Evolutionary conservation across 2,329 filamentous ascomycete species (phyloP), one percentile per base, ranked within the genome.

Genomic region (Aquanectria penicillioides): DNA sequence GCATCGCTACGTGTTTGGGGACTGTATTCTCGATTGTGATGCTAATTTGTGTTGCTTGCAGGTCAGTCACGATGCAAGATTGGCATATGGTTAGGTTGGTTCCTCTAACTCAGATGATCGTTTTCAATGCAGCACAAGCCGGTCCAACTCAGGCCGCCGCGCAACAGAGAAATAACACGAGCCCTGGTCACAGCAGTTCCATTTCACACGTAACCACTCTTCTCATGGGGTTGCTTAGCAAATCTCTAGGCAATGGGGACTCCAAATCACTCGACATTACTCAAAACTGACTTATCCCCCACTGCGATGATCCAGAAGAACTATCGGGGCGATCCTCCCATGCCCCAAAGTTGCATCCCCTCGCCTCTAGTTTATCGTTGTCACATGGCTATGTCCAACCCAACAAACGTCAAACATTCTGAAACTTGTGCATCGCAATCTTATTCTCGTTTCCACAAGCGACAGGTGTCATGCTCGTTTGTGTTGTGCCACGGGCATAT

Each of bases 391-490:
- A n/a, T n/a, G n/a, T n/a, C n/a, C n/a, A n/a, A n/a, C n/a, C n/a
- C n/a, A n/a, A n/a, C n/a, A 47, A 41, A 18, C 20, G 48, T 40
- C 55, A 48, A 47, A 52, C 48, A 43, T 17, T 26, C 28, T 41
- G 41, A 47, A 22, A 22, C 40, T 40, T 52, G 55, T 53, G 48
- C 22, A 43, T 44, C 55, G 22, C 41, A 58, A 52, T 58, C 48
- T 48, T 40, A 33, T 26, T 46, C 13, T 17, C 17, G 15, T 44
- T 36, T 53, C 55, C 34, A 7, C 40, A 52, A 58, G 48, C 55
- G 55, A 58, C 48, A 29, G 48, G 34, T 33, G 28, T 33, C 41
- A 46, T 34, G 9, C 41, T 37, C 25, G 31, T 54, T 9, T 54
- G 38, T n/a, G 28, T n/a, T 48, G 48, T 58, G 36, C 41, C 55